phyloP scores from a whole-genome alignment of 169 alveolate genomes.

The Eimeria praecox region DNA sequence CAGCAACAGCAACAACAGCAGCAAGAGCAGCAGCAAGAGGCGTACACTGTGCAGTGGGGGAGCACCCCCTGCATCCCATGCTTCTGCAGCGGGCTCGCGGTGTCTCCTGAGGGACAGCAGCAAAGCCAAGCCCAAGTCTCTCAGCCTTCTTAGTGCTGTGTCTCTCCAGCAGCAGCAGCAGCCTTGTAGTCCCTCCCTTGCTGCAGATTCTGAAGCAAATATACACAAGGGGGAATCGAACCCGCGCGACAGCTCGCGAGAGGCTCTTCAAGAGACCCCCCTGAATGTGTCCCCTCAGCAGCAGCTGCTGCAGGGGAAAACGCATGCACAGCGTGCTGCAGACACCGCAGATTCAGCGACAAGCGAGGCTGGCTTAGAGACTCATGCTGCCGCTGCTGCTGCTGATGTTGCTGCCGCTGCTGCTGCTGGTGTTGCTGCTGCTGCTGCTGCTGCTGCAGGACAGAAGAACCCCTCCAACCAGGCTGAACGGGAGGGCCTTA shows the following conservation, averaged over 20 bases:
- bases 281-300: not conserved
- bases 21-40: not conserved
- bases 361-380: not conserved
- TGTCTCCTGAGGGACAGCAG: not conserved
- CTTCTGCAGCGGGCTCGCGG: not conserved
- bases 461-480: not conserved
- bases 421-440: not conserved
- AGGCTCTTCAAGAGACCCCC: not conserved
- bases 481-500: not conserved
- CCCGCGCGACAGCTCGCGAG: not conserved
- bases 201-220: not conserved
- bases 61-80: not conserved
- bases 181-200: not conserved
- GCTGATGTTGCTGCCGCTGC: too few species aligned
- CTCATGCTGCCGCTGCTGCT: not conserved
- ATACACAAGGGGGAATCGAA: not conserved
- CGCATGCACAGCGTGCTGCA: not conserved
- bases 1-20: not conserved
- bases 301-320: not conserved
- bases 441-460: not conserved
- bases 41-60: not conserved
- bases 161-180: not conserved
- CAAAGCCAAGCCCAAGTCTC: not conserved
- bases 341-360: not conserved
- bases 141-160: not conserved